These are phyloP conservation scores for Lasiodiplodia gonubiensis DNA, from an alignment of 2,329 filamentous ascomycete genomes.

Conservation along the genomic window DNA sequence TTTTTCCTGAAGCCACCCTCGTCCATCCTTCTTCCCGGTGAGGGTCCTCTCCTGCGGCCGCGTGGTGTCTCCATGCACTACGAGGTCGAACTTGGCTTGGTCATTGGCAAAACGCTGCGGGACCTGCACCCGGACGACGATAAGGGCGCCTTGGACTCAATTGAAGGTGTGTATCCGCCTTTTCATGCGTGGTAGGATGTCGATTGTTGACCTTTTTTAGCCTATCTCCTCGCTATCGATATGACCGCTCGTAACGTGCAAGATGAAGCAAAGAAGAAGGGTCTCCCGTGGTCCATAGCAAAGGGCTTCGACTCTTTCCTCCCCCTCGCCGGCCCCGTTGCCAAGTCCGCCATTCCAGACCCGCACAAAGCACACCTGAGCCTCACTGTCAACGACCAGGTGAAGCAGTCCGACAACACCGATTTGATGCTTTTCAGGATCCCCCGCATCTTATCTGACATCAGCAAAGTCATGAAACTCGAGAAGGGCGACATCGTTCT, in stretches of 20 bases:
- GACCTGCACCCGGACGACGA: slow-evolving; percentile 78
- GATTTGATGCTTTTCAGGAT: slow-evolving; percentile 93
- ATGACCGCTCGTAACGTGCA: slow-evolving; percentile 97
- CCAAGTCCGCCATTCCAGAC: slow-evolving; percentile 79
- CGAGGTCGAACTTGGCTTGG: slow-evolving; percentile 89
- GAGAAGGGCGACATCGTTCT: slow-evolving; percentile 90
- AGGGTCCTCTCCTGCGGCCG: slow-evolving; percentile 81
- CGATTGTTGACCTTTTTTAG: slow-evolving; percentile 48
- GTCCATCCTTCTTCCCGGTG: slow-evolving; percentile 78
- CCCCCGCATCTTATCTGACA: slow-evolving; percentile 84
- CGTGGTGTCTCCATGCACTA: slow-evolving; percentile 86
- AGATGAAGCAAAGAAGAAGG: slow-evolving; percentile 96
- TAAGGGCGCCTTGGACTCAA: slow-evolving; percentile 77
- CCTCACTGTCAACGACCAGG: slow-evolving; percentile 79
- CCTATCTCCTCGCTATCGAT: slow-evolving; percentile 90
- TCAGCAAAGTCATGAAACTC: slow-evolving; percentile 92
- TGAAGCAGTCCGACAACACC: slow-evolving; percentile 86
- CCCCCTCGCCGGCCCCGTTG: slow-evolving; percentile 80
- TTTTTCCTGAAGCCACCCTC: slow-evolving; percentile 97
- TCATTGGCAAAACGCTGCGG: slow-evolving; percentile 81
- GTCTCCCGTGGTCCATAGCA: slow-evolving; percentile 92
- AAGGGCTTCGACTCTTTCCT: slow-evolving; percentile 99
- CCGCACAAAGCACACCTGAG: slow-evolving; percentile 89
- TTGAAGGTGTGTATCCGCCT: slow-evolving; percentile 66
- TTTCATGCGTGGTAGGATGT: not conserved